Conservation (phyloP, 2,329 filamentous ascomycete species). For the Colletotrichum horii region DNA sequence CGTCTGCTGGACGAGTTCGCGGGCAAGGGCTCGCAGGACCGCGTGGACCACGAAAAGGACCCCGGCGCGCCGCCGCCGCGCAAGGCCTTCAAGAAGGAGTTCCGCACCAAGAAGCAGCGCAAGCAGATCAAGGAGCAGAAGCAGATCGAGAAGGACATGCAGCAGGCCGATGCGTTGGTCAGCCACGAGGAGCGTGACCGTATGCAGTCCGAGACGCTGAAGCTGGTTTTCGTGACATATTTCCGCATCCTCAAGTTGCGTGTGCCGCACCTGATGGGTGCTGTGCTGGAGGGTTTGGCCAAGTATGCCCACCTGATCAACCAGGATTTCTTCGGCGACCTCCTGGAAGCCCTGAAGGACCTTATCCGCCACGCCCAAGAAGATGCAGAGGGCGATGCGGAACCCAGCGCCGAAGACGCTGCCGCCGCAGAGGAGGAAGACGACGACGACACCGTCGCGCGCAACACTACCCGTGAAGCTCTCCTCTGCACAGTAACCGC, state of each 20-base stretch:
- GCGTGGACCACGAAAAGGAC: constrained; percentile 62
- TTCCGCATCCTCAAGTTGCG: constrained; percentile 91
- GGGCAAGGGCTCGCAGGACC: constrained; percentile 80
- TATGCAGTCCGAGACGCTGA: constrained; percentile 94
- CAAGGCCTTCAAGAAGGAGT: constrained; percentile 80
- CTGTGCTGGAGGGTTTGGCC: constrained; percentile 90
- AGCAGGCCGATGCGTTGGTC: constrained; percentile 87
- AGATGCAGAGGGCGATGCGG: constrained; percentile 47
- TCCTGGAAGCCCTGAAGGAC: constrained; percentile 93
- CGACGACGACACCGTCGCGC: constrained; percentile 53
- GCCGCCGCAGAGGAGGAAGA: constrained; percentile 42
- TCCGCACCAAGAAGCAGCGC: constrained; percentile 85
- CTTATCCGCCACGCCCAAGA: constrained; percentile 79
- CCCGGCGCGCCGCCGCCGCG: constrained; percentile 22
- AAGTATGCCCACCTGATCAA: constrained; percentile 98
- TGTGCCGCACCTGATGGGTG: constrained; percentile 88
- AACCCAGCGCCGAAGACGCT: constrained; percentile 42
- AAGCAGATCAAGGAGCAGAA: constrained; percentile 88
- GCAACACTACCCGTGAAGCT: constrained; percentile 84
- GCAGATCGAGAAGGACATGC: constrained; percentile 89
- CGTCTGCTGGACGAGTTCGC: constrained; percentile 88
- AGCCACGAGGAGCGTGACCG: constrained; percentile 91
- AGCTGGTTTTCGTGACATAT: constrained; percentile 93
- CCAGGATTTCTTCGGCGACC: constrained; percentile 97
- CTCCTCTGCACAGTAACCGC: constrained; percentile 96